phyloP scores from a whole-genome alignment of 1,139 yeast genomes.

The Blastobotrys elegans region DNA sequence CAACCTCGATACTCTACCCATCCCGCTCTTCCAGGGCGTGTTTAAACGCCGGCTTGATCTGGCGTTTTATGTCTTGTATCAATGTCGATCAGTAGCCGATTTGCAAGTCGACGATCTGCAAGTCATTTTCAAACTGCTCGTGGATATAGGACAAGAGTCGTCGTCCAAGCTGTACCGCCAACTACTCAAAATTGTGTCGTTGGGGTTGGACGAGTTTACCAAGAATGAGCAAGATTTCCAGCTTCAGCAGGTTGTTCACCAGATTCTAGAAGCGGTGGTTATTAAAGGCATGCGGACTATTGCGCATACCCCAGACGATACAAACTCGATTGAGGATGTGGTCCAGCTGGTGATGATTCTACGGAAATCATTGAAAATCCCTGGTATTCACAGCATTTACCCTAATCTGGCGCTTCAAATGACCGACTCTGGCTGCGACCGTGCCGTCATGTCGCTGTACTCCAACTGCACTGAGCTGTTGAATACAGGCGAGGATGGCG shows the following conservation, averaged over 20 bases:
- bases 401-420: slow-evolving; percentile 50
- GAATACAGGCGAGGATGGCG: slow-evolving; percentile 48
- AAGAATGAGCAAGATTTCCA: slow-evolving; percentile 15
- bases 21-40: slow-evolving; percentile 46
- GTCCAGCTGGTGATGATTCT: slow-evolving; percentile 58
- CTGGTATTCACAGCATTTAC: slow-evolving; percentile 47
- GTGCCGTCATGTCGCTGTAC: slow-evolving; percentile 59
- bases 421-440: slow-evolving; percentile 55
- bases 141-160: slow-evolving; percentile 15
- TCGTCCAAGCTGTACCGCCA: slow-evolving; percentile 20
- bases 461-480: slow-evolving; percentile 62
- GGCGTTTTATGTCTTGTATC: slow-evolving; percentile 58
- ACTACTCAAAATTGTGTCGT: slow-evolving; percentile 25
- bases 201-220: slow-evolving; percentile 26
- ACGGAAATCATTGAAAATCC: slow-evolving; percentile 50
- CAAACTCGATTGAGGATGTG: slow-evolving; percentile 56
- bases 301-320: slow-evolving; percentile 21
- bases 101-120: slow-evolving; percentile 17
- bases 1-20: slow-evolving; percentile 42
- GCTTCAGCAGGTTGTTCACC: slow-evolving; percentile 24
- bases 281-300: slow-evolving; percentile 30
- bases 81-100: slow-evolving; percentile 27
- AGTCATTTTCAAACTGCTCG: slow-evolving; percentile 23
- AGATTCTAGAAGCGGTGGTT: slow-evolving; percentile 29
- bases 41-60: slow-evolving; percentile 63